These are phyloP conservation scores for Auriscalpium vulgare DNA, from an alignment of 768 basidiomycete species.

Conservation along the genomic window DNA sequence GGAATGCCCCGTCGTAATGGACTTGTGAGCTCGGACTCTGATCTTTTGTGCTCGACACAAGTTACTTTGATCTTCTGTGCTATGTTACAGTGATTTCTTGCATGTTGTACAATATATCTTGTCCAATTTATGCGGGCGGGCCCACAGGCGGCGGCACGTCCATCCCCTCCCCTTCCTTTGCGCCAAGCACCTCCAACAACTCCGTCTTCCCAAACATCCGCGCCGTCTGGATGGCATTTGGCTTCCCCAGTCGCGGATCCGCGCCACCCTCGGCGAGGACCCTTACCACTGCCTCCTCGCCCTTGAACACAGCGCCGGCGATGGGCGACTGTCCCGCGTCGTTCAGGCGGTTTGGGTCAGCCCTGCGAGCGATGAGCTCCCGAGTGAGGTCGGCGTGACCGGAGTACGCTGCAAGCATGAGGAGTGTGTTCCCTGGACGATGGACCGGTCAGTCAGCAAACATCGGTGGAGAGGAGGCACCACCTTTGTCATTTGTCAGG, in stretches of 20 bases:
- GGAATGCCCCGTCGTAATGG: not conserved
- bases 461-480: constrained; percentile 22
- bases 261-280: constrained; percentile 43
- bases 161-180: constrained; percentile 42
- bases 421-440: constrained; percentile 58
- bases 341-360: constrained; percentile 63
- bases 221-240: constrained; percentile 62
- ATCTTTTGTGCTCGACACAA: not conserved
- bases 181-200: constrained; percentile 49
- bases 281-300: constrained; percentile 53
- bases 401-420: constrained; percentile 73
- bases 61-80: not conserved
- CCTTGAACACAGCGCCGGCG: constrained; percentile 75
- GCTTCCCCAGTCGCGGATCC: constrained; percentile 56
- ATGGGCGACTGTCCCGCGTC: constrained; percentile 67
- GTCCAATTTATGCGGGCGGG: not conserved
- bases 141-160: constrained; percentile 21
- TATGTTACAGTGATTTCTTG: too few relatives aligned
- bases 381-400: constrained; percentile 50
- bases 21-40: not conserved
- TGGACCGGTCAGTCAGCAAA: not conserved
- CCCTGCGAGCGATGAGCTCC: constrained; percentile 46
- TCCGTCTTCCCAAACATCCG: constrained; percentile 58
- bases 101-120: not conserved
- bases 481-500: constrained; percentile 66